Base-by-base conservation (phyloP, 768 basidiomycete species). In the Tephrocybe sp. region DNA sequence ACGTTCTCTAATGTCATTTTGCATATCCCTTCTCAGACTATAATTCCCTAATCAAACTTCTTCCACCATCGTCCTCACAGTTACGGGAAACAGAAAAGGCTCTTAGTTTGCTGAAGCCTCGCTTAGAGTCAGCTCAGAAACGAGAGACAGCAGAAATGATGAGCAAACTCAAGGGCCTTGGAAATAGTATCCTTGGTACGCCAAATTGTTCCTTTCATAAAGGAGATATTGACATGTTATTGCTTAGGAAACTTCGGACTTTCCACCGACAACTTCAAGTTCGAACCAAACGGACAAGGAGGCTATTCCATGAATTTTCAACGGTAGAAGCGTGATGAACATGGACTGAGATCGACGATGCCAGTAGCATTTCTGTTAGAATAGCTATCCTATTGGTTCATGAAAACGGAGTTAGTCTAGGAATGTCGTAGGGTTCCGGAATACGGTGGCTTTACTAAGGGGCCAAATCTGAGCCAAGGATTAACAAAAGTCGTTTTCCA, bases 211-310 rank as follows among this genome's bases (percentile, higher is more conserved):
- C 11, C 25, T 39, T n/a, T 26, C 11, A 0, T 17, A 11, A 36
- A 34, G 40, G n/a, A 9, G 7, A 4, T n/a, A 20, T 46, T 48
- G 26, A 51, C 33, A 10, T 39, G 18, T 41, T 14, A 26, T 45
- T 42, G 15, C 10, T 14, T 58, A 95, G 92, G 93, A 3, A 90
- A 89, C 54, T 98, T 98, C 63, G 96, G 97, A 15, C 67, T 98
- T 56, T 93, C 88, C 12, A 98, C 95, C 0, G 86, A 98, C 64
- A 98, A 96, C 71, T 98, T 98, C 79, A 89, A 98, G 71, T 92
- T 99, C 62, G 85, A 86, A 53, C 92, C 92, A 15, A 95, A 96
- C 57, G 91, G 87, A 5, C 86, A 93, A 55, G 96, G 96, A n/a
- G 93, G 96, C 0, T 98, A 98, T 72, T 90, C 88, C 0, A 83